Conservation (phyloP, 805 yeast species). For the Komagataella pseudopastoris region DNA sequence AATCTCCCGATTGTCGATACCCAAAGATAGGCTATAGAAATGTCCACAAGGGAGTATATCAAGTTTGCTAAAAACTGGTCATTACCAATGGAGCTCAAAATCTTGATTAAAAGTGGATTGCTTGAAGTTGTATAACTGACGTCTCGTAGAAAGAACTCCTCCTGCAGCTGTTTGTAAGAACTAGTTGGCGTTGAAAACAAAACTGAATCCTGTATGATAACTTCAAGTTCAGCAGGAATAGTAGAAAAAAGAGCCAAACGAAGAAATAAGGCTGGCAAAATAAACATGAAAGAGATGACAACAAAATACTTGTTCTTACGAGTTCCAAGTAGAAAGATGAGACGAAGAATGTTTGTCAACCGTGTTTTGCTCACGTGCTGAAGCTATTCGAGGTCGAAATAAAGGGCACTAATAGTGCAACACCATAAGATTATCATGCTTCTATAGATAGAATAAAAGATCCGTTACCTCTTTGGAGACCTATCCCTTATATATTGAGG, state of each 20-base stretch:
- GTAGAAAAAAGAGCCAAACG: not conserved
- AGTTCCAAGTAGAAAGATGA: no score
- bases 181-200: slow-evolving; percentile 64
- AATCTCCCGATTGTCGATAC: slow-evolving; percentile 32
- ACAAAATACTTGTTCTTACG: not conserved
- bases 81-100: slow-evolving; percentile 26
- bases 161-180: slow-evolving; percentile 18
- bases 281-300: not conserved
- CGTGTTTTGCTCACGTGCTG: no score
- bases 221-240: not conserved
- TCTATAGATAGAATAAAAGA: not conserved
- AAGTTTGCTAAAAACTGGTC: slow-evolving; percentile 16
- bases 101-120: slow-evolving; percentile 30
- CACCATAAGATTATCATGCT: no score
- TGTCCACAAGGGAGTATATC: slow-evolving; percentile 48
- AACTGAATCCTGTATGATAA: slow-evolving; percentile 17
- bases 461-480: not conserved
- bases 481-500: not conserved
- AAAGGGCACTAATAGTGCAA: no score
- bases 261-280: not conserved
- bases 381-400: not conserved
- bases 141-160: not conserved
- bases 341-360: not conserved
- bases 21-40: slow-evolving; percentile 39
- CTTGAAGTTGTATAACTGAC: not conserved